Evolutionary conservation across 2,329 filamentous ascomycete genomes (phyloP).

Genomic region (Hypoxylon sp.): DNA sequence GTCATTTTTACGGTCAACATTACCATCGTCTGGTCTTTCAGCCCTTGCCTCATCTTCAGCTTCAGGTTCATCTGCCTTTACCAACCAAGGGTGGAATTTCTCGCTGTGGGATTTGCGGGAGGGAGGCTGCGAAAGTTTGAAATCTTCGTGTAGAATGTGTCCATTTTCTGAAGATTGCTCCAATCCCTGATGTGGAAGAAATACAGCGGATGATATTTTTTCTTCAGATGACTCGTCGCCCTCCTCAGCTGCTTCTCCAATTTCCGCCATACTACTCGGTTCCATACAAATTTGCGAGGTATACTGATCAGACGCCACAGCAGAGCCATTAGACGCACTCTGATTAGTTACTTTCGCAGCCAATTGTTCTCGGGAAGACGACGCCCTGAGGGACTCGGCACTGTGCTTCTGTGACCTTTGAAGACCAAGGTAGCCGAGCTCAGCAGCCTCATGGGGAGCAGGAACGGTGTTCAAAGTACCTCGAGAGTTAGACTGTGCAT

Average conservation of each 20-base stretch:
- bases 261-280: slow-evolving; percentile 59
- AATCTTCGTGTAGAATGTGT: slow-evolving; percentile 48
- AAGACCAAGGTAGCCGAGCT: slow-evolving; percentile 50
- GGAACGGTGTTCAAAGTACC: slow-evolving; percentile 33
- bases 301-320: slow-evolving; percentile 26
- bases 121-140: slow-evolving; percentile 52
- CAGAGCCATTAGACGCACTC: slow-evolving; percentile 32
- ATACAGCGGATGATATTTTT: slow-evolving; percentile 88
- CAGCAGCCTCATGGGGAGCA: slow-evolving; percentile 28
- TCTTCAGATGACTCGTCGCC: slow-evolving; percentile 80
- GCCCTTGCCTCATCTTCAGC: slow-evolving; percentile 53
- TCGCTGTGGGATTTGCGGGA: slow-evolving; percentile 53
- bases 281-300: slow-evolving; percentile 52
- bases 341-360: slow-evolving; percentile 23
- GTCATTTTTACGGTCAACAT: slow-evolving; percentile 48
- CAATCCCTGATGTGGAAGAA: slow-evolving; percentile 80
- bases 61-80: slow-evolving; percentile 69
- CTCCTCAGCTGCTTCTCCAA: slow-evolving; percentile 61
- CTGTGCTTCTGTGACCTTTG: slow-evolving; percentile 39
- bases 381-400: slow-evolving; percentile 32
- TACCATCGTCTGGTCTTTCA: slow-evolving; percentile 55
- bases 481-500: slow-evolving; percentile 44
- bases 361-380: slow-evolving; percentile 31
- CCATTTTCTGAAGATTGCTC: slow-evolving; percentile 57
- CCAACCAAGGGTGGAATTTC: slow-evolving; percentile 68